Base-by-base conservation (phyloP, 768 basidiomycete genomes). In the Dictyophora rubrovolvata region DNA sequence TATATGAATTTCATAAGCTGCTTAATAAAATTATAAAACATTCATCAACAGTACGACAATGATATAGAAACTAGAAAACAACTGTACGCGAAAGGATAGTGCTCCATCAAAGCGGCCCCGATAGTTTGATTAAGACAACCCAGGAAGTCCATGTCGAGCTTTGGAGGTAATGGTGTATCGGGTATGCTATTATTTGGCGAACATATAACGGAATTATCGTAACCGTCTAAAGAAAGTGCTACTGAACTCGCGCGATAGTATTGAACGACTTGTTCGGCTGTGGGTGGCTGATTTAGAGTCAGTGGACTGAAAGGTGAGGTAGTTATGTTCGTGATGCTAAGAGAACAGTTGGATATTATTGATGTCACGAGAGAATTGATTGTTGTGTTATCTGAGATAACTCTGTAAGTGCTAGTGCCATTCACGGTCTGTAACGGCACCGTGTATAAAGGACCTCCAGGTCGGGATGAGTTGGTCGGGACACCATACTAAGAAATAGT, bases 241-340 rank as follows among this genome's bases (percentile, higher is more conserved):
- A 85, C 75, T 49, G 78, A 84, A 65, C 83, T 84, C 1, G 82
- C 79, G 33, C 85, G 82, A 65, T 83, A 87, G 67, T 87, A 87
- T 60, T 86, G 80, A n/a, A 86, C 63, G 0, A 75, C 77, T 64
- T 84, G 78, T 63, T 82, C 79, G 0, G 84, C 80, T 42, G 66
- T 65, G 12, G 73, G 72, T 28, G 28, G 2, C 28, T 54, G 53
- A 28, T 23, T 54, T 20, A 20, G n/a, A 2, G 63, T 63, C n/a
- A 14, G 42, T 42, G 42, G n/a, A 17, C 69, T 74, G 70, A 63
- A 75, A 2, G 71, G 53, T 1, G 65, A 61, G 0, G 74, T 67
- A n/a, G 57, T 16, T 0, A 73, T 65, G 0, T 72, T 68, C 10
- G 56, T 58, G 0, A 69, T 63, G 8, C 69, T 67, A n/a, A 78